Evolutionary conservation across 805 yeast species (phyloP).

Genomic region (Starmera dryadoides): DNA sequence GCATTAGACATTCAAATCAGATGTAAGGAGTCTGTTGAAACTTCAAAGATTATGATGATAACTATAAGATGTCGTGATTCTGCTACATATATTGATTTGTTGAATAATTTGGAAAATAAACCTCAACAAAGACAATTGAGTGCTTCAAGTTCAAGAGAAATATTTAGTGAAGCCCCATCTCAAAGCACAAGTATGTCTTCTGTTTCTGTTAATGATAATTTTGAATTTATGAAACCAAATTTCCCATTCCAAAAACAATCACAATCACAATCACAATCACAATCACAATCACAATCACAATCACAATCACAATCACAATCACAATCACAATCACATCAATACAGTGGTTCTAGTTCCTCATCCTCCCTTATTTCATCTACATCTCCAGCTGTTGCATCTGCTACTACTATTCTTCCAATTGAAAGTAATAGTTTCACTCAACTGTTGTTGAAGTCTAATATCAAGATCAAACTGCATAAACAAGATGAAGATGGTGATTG

Average conservation of each 20-base stretch:
- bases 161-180: conserved; percentile 15
- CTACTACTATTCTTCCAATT: no score
- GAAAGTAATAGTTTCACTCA: no score
- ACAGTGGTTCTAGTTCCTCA: no score
- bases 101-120: conserved; percentile 7
- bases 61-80: conserved; percentile 15
- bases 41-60: conserved; percentile 10
- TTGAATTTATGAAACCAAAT: conserved; percentile 3
- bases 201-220: conserved; percentile 3
- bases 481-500: conserved; percentile 17
- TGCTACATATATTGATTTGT: conserved; percentile 5
- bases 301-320: background rate
- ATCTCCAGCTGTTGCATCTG: no score
- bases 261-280: background rate
- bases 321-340: background rate
- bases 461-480: conserved; percentile 18
- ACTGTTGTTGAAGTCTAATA: conserved; percentile 11
- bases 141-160: conserved; percentile 5
- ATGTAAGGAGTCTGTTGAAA: conserved; percentile 7
- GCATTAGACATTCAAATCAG: conserved; percentile 11
- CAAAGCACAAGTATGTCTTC: conserved; percentile 19
- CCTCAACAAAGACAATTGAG: background rate
- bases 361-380: no score
- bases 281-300: background rate
- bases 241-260: background rate